A percentile compares a stretch with the other conserved stretches of the same genome.
Evolutionary conservation across 2,329 filamentous ascomycete genomes (phyloP).

Genomic region (Emericellopsis cladophorae): DNA sequence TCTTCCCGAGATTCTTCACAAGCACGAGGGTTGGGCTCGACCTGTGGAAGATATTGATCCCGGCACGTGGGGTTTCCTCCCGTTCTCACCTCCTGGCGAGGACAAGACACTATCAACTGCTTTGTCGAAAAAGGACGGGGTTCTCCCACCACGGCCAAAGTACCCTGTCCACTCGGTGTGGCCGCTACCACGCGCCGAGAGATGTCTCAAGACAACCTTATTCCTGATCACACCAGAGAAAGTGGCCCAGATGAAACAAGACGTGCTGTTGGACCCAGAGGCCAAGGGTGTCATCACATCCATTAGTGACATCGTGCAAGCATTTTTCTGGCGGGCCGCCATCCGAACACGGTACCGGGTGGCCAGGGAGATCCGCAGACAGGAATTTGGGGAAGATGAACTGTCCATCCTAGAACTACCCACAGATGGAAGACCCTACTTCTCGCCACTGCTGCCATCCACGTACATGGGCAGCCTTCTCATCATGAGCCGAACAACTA

Average conservation of each 20-base stretch:
- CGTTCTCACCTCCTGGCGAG: constrained; percentile 8
- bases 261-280: constrained; percentile 11
- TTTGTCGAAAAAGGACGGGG: neutral
- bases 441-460: constrained; percentile 13
- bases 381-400: constrained; percentile 9
- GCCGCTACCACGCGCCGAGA: constrained; percentile 14
- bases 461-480: constrained; percentile 15
- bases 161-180: constrained; percentile 14
- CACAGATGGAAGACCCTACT: constrained; percentile 16
- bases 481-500: constrained; percentile 12
- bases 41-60: constrained; percentile 12
- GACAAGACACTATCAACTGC: neutral
- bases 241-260: constrained; percentile 13
- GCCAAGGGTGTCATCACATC: constrained; percentile 13
- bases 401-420: constrained; percentile 19
- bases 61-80: constrained; percentile 12
- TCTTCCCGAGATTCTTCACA: constrained; percentile 13
- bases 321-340: constrained; percentile 23
- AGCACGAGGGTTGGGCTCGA: constrained; percentile 10
- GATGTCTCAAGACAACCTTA: constrained; percentile 13
- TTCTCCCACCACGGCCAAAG: constrained; percentile 9
- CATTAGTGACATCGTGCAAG: constrained; percentile 23
- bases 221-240: constrained; percentile 18
- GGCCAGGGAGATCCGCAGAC: constrained; percentile 8
- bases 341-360: constrained; percentile 20